These are phyloP conservation scores for Ascochyta koolunga DNA, from an alignment of 2,329 filamentous ascomycete species.

Conservation along the genomic window DNA sequence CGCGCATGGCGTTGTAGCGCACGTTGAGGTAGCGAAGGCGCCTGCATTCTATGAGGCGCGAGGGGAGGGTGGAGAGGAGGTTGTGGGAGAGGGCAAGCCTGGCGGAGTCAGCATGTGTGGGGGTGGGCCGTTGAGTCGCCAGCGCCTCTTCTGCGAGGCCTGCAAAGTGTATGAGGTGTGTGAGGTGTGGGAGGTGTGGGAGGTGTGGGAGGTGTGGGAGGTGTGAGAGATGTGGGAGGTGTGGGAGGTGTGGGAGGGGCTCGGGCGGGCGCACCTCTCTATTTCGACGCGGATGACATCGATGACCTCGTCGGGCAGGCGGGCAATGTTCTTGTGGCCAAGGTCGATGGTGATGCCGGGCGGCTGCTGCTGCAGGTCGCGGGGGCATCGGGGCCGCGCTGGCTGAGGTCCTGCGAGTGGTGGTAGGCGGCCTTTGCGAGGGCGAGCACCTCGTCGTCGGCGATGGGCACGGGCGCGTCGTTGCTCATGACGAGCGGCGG, in stretches of 20 bases:
- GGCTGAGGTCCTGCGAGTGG: constrained; percentile 68
- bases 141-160: too few species aligned
- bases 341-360: constrained; percentile 79
- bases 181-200: too few species aligned
- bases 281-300: constrained; percentile 76
- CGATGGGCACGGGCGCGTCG: constrained; percentile 54
- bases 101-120: constrained; percentile 12
- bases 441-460: constrained; percentile 68
- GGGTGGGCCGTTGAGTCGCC: too few species aligned
- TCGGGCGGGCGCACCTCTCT: constrained; percentile 62
- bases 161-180: too few species aligned
- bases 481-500: constrained; percentile 44
- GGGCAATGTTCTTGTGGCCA: constrained; percentile 75
- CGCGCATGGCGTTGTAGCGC: constrained; percentile 73
- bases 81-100: constrained; percentile 85
- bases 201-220: too few species aligned
- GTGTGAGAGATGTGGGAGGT: too few species aligned
- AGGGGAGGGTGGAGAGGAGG: constrained; percentile 71
- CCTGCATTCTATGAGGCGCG: constrained; percentile 75
- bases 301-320: constrained; percentile 74
- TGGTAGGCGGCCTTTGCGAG: constrained; percentile 72
- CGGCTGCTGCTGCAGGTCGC: constrained; percentile 61
- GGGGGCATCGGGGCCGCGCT: constrained; percentile 58
- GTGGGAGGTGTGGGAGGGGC: neutral
- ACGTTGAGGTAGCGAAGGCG: constrained; percentile 82